Evolutionary conservation across 2,329 filamentous ascomycete species (phyloP), one percentile per base, ranked within the genome.

Genomic region (Alternaria incomplexa): DNA sequence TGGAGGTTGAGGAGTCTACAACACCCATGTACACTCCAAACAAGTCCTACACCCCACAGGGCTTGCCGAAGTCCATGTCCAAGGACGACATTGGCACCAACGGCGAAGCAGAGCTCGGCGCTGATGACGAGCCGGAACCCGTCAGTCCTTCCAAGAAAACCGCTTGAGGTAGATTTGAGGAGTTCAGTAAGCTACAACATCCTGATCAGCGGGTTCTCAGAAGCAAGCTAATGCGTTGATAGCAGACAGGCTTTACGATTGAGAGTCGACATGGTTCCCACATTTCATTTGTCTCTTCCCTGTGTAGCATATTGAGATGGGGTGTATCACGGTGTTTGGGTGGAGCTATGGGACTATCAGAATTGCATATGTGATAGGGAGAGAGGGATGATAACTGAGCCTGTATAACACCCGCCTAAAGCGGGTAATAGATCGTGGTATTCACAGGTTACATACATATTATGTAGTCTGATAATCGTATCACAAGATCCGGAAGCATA

Each of bases 21-120:
- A 58, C 60, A 30, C 59, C 60, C 23, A 46, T 47, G 25, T 26
- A 40, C 28, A 40, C 58, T 6, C 57, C 53, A 40, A 48, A 46
- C n/a, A 45, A 56, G 32, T 57, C 55, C 1, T 62, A 46, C 25
- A 66, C 58, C 26, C 57, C 55, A 23, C 46, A 55, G 26, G 56
- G 50, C 20, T 43, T 44, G 15, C 60, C 51, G 13, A 53, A 48
- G 2, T 46, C 13, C 17, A 47, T 40, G 25, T 23, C 22, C 13
- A 22, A 47, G 43, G 20, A 22, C 7, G 26, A 46, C 13, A 44
- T 32, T 22, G n/a, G 11, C 13, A 20, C 23, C 6, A 59, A 56
- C 17, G 56, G 56, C 5, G 55, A 43, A 13, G 47, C 51, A 6
- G 17, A 54, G 22, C 20, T 26, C 9, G 43, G 46, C 13, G 32